Conservation (phyloP, 192 early-diverging fungal species). For the Coemansia sp. region DNA sequence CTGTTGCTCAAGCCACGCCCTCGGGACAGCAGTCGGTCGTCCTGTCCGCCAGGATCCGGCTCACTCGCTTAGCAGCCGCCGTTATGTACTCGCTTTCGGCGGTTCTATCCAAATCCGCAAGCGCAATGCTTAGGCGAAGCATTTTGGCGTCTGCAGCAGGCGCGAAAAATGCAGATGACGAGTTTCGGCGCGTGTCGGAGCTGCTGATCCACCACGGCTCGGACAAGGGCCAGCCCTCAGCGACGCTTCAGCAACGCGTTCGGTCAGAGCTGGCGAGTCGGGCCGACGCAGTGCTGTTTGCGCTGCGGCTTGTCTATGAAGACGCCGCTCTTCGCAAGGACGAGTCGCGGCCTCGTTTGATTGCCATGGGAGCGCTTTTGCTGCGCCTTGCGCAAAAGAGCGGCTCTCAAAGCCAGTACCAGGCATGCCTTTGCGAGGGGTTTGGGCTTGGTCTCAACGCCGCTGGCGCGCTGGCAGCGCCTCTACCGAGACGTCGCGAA, state of each 20-base stretch:
- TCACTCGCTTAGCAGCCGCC: constrained; percentile 19
- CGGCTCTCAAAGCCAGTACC: constrained; percentile 3
- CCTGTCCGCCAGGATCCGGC: constrained; percentile 8
- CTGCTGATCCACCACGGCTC: constrained; percentile 21
- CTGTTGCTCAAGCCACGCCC: background rate
- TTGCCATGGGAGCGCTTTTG: constrained; percentile 19
- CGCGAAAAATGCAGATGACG: constrained; percentile 1
- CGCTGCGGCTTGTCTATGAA: constrained; percentile 37
- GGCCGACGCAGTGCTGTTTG: constrained; percentile 31
- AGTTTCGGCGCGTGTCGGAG: constrained; percentile 19
- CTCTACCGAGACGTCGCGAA: background rate
- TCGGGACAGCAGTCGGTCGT: background rate
- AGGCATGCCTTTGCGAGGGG: constrained; percentile 7
- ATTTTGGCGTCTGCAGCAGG: constrained; percentile 14
- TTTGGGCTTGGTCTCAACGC: background rate
- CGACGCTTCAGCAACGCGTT: constrained; percentile 13
- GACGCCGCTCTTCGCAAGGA: constrained; percentile 26
- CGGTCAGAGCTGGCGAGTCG: constrained; percentile 30
- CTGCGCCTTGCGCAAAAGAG: constrained; percentile 17
- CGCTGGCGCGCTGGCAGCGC: background rate
- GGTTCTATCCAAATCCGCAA: constrained; percentile 23
- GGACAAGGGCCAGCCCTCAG: constrained; percentile 11
- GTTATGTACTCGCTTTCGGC: constrained; percentile 24
- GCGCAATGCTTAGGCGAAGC: constrained; percentile 17
- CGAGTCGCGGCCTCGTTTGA: constrained; percentile 17